A percentile compares a stretch with the other conserved stretches of the same genome.
These are phyloP conservation scores for Plenodomus biglobosus DNA, from an alignment of 2,329 filamentous ascomycete species.

Conservation along the genomic window DNA sequence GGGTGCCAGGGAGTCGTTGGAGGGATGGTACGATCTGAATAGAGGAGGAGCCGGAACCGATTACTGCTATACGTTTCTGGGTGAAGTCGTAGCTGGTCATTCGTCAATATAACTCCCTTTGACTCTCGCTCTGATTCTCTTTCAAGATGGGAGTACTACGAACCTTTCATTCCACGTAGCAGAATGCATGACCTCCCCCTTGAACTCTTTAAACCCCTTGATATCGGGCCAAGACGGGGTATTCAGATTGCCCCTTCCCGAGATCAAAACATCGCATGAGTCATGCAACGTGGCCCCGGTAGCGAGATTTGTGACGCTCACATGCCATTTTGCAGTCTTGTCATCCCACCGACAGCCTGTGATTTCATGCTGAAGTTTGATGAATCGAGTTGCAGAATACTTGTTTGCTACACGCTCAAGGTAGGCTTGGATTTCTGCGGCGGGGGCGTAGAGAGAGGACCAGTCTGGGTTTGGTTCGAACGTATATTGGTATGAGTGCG, in stretches of 20 bases:
- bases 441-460: constrained; percentile 46
- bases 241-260: constrained; percentile 39
- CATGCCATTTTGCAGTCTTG: constrained; percentile 39
- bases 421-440: constrained; percentile 44
- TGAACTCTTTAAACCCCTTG: constrained; percentile 33
- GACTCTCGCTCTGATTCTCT: neutral
- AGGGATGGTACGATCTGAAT: constrained; percentile 48
- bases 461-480: constrained; percentile 49
- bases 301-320: constrained; percentile 37
- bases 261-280: constrained; percentile 33
- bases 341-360: constrained; percentile 40
- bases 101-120: constrained; percentile 7
- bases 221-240: constrained; percentile 39
- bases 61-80: constrained; percentile 40
- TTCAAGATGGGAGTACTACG: neutral
- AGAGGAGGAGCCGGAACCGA: constrained; percentile 42
- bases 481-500: constrained; percentile 49
- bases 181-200: constrained; percentile 42
- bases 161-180: constrained; percentile 40
- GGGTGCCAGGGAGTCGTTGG: constrained; percentile 37
- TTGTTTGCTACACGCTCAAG: constrained; percentile 40
- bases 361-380: constrained; percentile 42
- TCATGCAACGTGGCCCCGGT: constrained; percentile 33
- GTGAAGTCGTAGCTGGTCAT: constrained; percentile 33
- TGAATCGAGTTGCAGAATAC: constrained; percentile 43